Conservation (phyloP, 306 rosid species). For the Vachellia pachyceras region DNA sequence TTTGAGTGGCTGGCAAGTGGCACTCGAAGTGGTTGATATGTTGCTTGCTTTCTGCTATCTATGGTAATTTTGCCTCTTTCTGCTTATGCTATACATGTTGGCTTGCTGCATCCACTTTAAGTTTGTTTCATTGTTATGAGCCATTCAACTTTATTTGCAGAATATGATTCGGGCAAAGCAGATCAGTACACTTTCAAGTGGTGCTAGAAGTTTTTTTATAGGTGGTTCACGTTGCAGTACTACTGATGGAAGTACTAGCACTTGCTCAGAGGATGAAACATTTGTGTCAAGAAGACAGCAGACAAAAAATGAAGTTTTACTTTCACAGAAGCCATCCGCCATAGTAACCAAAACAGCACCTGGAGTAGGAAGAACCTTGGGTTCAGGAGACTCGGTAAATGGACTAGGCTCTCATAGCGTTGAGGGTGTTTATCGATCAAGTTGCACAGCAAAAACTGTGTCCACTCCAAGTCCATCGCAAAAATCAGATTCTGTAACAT, state of each 20-base stretch:
- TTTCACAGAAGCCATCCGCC: constrained; percentile 59
- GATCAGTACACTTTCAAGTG: constrained; percentile 67
- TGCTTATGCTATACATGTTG: constrained; percentile 7
- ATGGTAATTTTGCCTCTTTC: not conserved
- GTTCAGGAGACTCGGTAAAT: constrained; percentile 52
- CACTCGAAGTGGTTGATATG: constrained; percentile 8
- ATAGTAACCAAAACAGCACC: constrained; percentile 49
- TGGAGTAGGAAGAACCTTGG: constrained; percentile 53
- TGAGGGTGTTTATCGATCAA: constrained; percentile 45
- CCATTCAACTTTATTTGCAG: constrained; percentile 42
- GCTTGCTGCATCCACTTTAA: not conserved
- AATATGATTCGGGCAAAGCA: constrained; percentile 87
- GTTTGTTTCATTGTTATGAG: constrained; percentile 17
- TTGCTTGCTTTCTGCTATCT: constrained; percentile 11
- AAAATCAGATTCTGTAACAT: constrained; percentile 57
- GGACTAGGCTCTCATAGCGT: constrained; percentile 49
- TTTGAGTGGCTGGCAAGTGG: not conserved
- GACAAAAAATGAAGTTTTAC: constrained; percentile 49
- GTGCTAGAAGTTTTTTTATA: constrained; percentile 80
- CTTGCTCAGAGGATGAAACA: constrained; percentile 80
- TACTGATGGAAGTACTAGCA: constrained; percentile 79
- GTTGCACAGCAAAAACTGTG: constrained; percentile 43
- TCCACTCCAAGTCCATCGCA: constrained; percentile 47
- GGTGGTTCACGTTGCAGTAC: constrained; percentile 73
- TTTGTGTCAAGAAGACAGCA: constrained; percentile 64